Percentiles rank a stretch among this genome's conserved stretches.
These are phyloP conservation scores for Cornus suecica DNA, from an alignment of 148 eudicot genomes.

Conservation along the genomic window DNA sequence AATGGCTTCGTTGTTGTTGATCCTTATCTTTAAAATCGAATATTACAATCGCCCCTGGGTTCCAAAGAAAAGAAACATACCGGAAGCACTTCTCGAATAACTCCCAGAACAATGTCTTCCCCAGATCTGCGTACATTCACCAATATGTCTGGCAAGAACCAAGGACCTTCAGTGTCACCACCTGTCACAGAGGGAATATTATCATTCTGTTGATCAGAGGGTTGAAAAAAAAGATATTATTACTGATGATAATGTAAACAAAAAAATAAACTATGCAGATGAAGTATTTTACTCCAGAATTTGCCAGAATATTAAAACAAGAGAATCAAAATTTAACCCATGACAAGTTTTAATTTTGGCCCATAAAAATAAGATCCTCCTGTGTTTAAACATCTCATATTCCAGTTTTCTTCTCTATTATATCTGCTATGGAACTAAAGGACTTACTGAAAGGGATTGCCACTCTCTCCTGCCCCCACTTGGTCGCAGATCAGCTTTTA, in stretches of 20 bases:
- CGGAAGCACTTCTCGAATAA: conserved; percentile 79
- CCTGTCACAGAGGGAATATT: conserved; percentile 43
- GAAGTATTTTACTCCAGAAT: not conserved
- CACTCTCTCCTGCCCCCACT: not conserved
- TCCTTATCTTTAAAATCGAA: no score
- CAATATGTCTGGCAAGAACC: conserved; percentile 83
- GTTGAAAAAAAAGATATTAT: not conserved
- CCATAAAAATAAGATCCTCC: not conserved
- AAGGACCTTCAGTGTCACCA: conserved; percentile 81
- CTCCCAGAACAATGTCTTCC: conserved; percentile 63
- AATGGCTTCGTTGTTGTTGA: no score
- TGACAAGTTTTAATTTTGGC: not conserved
- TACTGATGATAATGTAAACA: no score
- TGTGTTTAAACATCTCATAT: not conserved
- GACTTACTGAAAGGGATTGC: not conserved
- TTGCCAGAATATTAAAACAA: not conserved
- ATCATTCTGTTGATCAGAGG: not conserved
- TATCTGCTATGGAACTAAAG: not conserved
- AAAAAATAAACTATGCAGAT: not conserved
- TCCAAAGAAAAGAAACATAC: conserved; percentile 39
- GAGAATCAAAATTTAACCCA: not conserved
- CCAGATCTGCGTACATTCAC: conserved; percentile 80
- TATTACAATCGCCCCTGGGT: no score
- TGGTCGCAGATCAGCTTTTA: not conserved
- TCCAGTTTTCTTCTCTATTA: not conserved